Percentiles rank a stretch among this genome's conserved stretches.
Conservation (phyloP, 352 stramenopile species). For the Phytopythium aichiense region DNA sequence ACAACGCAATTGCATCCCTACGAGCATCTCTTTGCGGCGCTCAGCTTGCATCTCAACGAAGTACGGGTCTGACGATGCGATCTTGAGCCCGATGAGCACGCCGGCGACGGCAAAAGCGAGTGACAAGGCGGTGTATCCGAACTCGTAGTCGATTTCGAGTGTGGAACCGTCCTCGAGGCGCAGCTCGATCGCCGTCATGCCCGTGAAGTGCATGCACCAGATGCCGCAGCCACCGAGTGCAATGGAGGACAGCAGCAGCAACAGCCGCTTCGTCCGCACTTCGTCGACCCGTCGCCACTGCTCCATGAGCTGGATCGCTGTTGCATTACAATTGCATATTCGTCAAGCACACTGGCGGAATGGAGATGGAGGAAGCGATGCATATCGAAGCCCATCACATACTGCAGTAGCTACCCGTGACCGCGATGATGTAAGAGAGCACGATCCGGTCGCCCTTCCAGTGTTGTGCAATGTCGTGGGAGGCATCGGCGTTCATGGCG, state of each 20-base stretch:
- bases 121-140: conserved; percentile 30
- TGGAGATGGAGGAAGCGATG: too few species aligned
- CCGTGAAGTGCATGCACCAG: conserved; percentile 51
- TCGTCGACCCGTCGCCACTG: conserved; percentile 18
- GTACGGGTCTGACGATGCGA: conserved; percentile 41
- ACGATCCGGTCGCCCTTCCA: too few species aligned
- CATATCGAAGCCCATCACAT: too few species aligned
- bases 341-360: too few species aligned
- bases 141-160: conserved; percentile 33
- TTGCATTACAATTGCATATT: too few species aligned
- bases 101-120: conserved; percentile 33
- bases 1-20: too few species aligned
- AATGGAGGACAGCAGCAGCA: conserved; percentile 1
- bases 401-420: too few species aligned
- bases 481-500: too few species aligned
- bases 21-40: too few species aligned
- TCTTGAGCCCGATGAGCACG: conserved; percentile 35
- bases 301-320: conserved; percentile 56
- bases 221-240: conserved; percentile 42
- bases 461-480: too few species aligned
- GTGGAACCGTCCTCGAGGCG: conserved; percentile 15
- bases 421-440: too few species aligned
- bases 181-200: conserved; percentile 37
- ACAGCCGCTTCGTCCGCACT: too few species aligned
- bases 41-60: conserved; percentile 14